Evolutionary conservation across 2,329 filamentous ascomycete genomes (phyloP), one percentile per base, ranked within the genome.

Genomic region (Capronia americana): DNA sequence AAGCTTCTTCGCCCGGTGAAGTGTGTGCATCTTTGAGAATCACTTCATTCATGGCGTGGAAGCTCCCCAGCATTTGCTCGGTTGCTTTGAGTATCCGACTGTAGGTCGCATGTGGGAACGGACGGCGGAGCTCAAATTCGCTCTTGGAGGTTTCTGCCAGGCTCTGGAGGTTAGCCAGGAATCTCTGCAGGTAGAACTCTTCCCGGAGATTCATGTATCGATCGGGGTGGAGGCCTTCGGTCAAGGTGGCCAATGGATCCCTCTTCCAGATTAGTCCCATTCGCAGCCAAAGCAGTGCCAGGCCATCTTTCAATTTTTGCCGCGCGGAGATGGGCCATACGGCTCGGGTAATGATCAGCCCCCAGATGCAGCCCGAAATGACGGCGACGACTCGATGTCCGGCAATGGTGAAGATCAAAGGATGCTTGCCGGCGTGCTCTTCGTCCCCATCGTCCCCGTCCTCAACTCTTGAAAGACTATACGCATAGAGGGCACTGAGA

Each of bases 231-330:
- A 86, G 81, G 66, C 84, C 87, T 54, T 88, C 84, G 0, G 88
- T 81, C 63, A 97, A 84, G 6, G 89, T 87, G 4, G 91, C 90
- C 26, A 99, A 82, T 0, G 95, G 95, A 8, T 96, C 94, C 53
- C 93, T 88, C 79, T 94, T 96, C 95, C 95, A 99, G 70, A 98
- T 93, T 38, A 99, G 85, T 17, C 93, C 92, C 88, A 99, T 93
- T 65, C 96, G 92, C 6, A 99, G 84, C 86, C 95, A 98, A 12
- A 99, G 82, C n/a, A 97, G 84, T 30, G 92, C 92, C 11, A 97
- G 84, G 1, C 94, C 94, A 73, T 96, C 90, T 74, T 95, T 92
- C 73, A 98, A 89, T 79, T 96, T 96, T 69, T 86, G 85, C 51
- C 95, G 87, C 1, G 93, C 95, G 34, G 92, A 95, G 69, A 97